Evolutionary conservation across 306 rosid species (phyloP).

Genomic region (Ziziphus jujuba): DNA sequence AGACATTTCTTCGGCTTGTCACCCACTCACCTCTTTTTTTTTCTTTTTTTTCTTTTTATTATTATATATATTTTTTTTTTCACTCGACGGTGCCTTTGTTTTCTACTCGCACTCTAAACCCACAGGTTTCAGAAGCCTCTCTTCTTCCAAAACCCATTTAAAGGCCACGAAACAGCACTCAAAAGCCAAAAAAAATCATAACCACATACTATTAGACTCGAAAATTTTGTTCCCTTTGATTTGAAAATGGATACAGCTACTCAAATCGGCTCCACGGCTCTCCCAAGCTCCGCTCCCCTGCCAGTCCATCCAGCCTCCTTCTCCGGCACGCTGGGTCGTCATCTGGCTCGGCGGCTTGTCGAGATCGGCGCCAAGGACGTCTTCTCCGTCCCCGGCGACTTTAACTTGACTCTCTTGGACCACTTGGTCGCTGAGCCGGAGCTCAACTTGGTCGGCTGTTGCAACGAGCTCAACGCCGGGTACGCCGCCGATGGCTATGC

Average conservation of each 20-base stretch:
- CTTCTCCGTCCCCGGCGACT: constrained; percentile 88
- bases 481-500: constrained; percentile 92
- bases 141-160: too few species aligned
- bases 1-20: too few species aligned
- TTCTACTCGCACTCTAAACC: too few species aligned
- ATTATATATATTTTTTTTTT: too few species aligned
- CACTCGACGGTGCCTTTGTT: too few species aligned
- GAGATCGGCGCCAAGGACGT: constrained; percentile 65
- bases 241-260: constrained; percentile 32
- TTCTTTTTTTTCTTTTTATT: too few species aligned
- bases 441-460: constrained; percentile 80
- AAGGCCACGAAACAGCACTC: too few species aligned
- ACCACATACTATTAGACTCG: too few species aligned
- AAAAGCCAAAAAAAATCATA: too few species aligned
- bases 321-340: constrained; percentile 58
- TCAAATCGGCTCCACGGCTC: constrained; percentile 24
- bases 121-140: too few species aligned
- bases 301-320: constrained; percentile 28
- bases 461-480: constrained; percentile 92
- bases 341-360: constrained; percentile 69
- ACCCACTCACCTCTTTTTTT: too few species aligned
- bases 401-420: constrained; percentile 78
- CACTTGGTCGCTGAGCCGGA: constrained; percentile 66
- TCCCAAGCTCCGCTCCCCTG: constrained; percentile 17
- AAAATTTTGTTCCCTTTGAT: too few species aligned